phyloP scores from a whole-genome alignment of 257 asterid genomes.

The Nicotiana sylvestris region DNA sequence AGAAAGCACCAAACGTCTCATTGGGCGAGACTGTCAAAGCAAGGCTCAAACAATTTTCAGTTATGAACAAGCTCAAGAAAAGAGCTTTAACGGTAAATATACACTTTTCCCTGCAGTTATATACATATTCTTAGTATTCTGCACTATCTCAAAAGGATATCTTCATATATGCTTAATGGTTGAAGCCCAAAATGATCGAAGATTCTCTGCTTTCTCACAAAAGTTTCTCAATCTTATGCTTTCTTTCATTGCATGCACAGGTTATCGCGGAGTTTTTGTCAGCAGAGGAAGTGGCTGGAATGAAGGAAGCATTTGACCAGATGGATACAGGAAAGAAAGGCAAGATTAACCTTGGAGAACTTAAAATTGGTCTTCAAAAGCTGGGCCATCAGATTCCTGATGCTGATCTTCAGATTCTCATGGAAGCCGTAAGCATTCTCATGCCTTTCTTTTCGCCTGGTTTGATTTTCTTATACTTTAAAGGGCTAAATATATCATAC shows the following conservation, averaged over 20 bases:
- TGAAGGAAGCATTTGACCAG: constrained; percentile 57
- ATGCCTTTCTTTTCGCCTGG: background rate
- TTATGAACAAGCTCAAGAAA: constrained; percentile 73
- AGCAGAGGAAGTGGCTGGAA: constrained; percentile 67
- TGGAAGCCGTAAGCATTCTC: constrained; percentile 61
- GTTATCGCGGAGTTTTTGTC: constrained; percentile 71
- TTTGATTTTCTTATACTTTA: background rate
- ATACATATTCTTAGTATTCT: background rate
- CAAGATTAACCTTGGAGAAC: constrained; percentile 45
- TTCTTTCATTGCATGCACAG: constrained; percentile 27
- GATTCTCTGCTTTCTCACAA: background rate
- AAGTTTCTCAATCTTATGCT: background rate
- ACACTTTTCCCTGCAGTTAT: background rate
- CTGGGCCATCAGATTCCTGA: constrained; percentile 68
- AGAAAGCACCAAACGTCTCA: constrained; percentile 67
- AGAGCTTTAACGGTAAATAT: constrained; percentile 54
- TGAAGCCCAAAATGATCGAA: background rate
- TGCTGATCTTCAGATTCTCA: constrained; percentile 58
- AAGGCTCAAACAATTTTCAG: constrained; percentile 68
- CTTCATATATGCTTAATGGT: background rate
- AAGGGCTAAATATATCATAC: background rate
- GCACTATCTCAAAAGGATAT: background rate
- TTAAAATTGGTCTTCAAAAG: constrained; percentile 49
- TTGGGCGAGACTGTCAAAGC: constrained; percentile 76
- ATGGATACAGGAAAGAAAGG: constrained; percentile 62